Evolutionary conservation across 345 rosid species (phyloP).

Genomic region (Bruguiera parviflora): DNA sequence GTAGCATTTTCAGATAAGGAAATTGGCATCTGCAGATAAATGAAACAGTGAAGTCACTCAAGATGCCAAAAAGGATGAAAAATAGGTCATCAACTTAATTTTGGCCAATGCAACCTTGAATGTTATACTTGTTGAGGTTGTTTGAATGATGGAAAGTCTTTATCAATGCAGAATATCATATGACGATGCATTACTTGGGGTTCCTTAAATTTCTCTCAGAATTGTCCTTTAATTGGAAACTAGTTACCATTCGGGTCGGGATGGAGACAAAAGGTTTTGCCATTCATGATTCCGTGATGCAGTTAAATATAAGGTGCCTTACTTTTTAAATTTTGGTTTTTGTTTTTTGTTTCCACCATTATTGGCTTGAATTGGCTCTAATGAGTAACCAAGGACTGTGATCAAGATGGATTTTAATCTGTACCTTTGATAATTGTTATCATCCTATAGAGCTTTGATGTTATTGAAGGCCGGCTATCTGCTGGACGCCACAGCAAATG

Average conservation of each 20-base stretch:
- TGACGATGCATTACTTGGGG: neutral
- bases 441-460: neutral
- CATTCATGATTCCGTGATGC: slow-evolving; percentile 81
- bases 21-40: neutral
- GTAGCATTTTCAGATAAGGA: neutral
- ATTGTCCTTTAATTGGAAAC: neutral
- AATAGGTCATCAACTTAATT: neutral
- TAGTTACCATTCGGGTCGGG: slow-evolving; percentile 52
- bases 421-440: no score
- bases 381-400: neutral
- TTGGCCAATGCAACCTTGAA: neutral
- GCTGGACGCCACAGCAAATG: neutral
- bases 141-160: neutral
- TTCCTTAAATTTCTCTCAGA: neutral
- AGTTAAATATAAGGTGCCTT: slow-evolving; percentile 54
- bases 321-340: neutral
- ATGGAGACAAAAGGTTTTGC: slow-evolving; percentile 92
- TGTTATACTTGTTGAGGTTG: neutral
- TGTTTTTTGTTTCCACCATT: neutral
- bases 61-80: neutral
- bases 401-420: neutral
- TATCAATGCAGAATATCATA: neutral
- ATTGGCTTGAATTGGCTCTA: neutral
- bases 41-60: neutral
- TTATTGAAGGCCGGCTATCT: neutral